These are phyloP conservation scores for Rubus parviflorus DNA, from an alignment of 306 rosid species.

Conservation along the genomic window DNA sequence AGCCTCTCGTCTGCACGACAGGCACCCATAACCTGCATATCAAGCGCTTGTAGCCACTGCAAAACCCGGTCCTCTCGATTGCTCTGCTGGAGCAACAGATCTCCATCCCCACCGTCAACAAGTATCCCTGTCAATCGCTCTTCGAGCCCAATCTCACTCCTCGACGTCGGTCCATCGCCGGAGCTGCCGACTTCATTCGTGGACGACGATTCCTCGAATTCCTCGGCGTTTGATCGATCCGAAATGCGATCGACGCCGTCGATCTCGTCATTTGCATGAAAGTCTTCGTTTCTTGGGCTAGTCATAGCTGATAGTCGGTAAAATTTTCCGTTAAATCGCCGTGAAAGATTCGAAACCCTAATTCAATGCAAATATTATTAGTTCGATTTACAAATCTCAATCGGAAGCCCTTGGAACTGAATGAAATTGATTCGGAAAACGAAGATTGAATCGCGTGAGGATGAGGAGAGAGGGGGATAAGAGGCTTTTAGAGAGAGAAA, in stretches of 20 bases:
- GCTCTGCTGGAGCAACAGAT: slow-evolving; percentile 78
- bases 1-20: slow-evolving; percentile 89
- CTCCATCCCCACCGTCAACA: slow-evolving; percentile 71
- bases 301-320: slow-evolving; percentile 41
- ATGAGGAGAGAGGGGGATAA: background rate
- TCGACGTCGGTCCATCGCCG: slow-evolving; percentile 31
- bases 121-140: slow-evolving; percentile 77
- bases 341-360: slow-evolving; percentile 14
- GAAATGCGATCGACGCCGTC: slow-evolving; percentile 29
- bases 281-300: slow-evolving; percentile 46
- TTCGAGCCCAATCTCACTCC: slow-evolving; percentile 60
- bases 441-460: slow-evolving; percentile 6
- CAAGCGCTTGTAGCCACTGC: slow-evolving; percentile 90
- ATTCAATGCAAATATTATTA: background rate
- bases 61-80: slow-evolving; percentile 65
- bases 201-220: slow-evolving; percentile 45
- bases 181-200: slow-evolving; percentile 35
- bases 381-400: slow-evolving; percentile 1
- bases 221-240: slow-evolving; percentile 44
- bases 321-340: background rate
- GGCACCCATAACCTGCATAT: slow-evolving; percentile 89
- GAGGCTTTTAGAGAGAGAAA: slow-evolving; percentile 1
- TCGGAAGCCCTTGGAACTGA: background rate
- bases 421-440: background rate
- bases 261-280: slow-evolving; percentile 22